Evolutionary conservation across 257 asterid species (phyloP), one percentile per base, ranked within the genome.

Genomic region (Lithospermum erythrorhizon): DNA sequence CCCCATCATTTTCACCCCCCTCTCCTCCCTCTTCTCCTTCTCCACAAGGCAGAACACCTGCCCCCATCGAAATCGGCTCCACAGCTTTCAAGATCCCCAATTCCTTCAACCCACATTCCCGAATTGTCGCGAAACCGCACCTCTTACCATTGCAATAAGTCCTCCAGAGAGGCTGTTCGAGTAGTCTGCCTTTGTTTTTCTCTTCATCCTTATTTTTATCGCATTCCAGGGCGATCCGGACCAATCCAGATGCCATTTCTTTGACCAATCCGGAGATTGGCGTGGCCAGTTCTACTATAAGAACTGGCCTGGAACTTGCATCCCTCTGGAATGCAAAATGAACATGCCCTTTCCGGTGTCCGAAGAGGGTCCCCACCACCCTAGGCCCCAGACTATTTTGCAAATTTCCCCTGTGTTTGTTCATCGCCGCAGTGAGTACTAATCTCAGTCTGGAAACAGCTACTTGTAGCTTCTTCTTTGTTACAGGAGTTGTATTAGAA

Each of bases 31-130:
- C 72, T 19, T 24, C 72, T 20, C 61, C 61, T 18, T 53, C 68
- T 23, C 60, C 76, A 35, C 13, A 14, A 10, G 80, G 78, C 61
- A 79, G 58, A 30, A 82, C 89, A 10, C 89, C 86, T 0, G 86
- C 89, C 0, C 89, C 89, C 80, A 71, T 77, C 15, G 82, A 72
- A 53, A 79, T 79, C 6, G 86, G 86, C 74, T 73, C 86, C 64
- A 82, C 79, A 0, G 79, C 70, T 59, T 79, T 82, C 65, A 82
- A 47, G 2, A 79, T 65, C 21, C 69, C 75, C 76, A 71, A 7
- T 18, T 79, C 86, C 47, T 71, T 77, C 9, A 48, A 52, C 49
- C 86, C 79, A 21, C 83, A 77, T 54, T 77, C 82, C 45, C 75
- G 56, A 59, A 73, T 66, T 21, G 71, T 73, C 5, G 83, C 89